A percentile compares a stretch with the other conserved stretches of the same genome.
phyloP scores from a whole-genome alignment of 768 basidiomycete species.

The Mycena amicta region DNA sequence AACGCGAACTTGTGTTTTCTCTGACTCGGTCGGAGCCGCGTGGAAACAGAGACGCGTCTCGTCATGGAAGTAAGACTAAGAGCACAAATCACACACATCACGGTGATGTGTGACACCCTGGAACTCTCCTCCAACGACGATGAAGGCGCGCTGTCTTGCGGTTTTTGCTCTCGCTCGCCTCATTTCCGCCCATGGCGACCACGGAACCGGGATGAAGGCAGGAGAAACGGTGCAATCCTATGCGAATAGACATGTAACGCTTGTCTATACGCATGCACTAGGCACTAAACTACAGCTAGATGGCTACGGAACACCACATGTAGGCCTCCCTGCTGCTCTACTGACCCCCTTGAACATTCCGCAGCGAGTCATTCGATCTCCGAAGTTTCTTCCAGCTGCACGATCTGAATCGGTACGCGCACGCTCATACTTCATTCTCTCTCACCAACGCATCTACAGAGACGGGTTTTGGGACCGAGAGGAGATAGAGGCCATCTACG shows the following conservation, averaged over 20 bases:
- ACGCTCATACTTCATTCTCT: background rate
- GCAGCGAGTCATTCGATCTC: slow-evolving; percentile 81
- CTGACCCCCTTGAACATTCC: slow-evolving; percentile 9
- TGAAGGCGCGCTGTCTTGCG: slow-evolving; percentile 52
- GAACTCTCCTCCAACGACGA: slow-evolving; percentile 28
- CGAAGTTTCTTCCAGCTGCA: slow-evolving; percentile 95
- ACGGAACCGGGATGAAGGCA: slow-evolving; percentile 45
- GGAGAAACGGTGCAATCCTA: slow-evolving; percentile 80
- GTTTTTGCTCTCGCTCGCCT: slow-evolving; percentile 38
- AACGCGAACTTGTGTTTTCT: no score
- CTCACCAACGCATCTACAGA: slow-evolving; percentile 36
- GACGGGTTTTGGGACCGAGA: slow-evolving; percentile 82
- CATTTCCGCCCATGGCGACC: slow-evolving; percentile 59
- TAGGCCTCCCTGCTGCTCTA: no score
- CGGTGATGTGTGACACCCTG: no score
- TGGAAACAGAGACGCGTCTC: no score
- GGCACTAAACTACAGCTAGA: slow-evolving; percentile 46
- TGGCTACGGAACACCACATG: slow-evolving; percentile 91
- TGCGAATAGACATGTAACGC: slow-evolving; percentile 86
- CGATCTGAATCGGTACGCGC: slow-evolving; percentile 78
- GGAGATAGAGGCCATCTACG: slow-evolving; percentile 95
- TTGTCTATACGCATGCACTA: slow-evolving; percentile 5
- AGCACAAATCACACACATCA: no score
- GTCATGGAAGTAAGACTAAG: no score
- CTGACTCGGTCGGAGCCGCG: no score